Evolutionary conservation across 2,329 filamentous ascomycete species (phyloP).

Genomic region (Purpureocillium takamizusanense): DNA sequence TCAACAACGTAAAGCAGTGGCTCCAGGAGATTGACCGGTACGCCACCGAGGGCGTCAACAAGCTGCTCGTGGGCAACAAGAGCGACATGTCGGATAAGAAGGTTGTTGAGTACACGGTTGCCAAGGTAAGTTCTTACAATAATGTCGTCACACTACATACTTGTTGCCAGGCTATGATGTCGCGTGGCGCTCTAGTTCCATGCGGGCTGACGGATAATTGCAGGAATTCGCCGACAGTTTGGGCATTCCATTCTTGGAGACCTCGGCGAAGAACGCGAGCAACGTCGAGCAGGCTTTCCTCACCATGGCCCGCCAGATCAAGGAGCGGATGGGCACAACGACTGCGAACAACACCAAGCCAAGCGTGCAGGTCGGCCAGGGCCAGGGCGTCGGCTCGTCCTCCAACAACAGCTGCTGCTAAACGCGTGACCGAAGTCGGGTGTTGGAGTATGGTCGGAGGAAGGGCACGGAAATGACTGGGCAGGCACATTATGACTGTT

Average conservation of each 20-base stretch:
- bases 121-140: slow-evolving; percentile 61
- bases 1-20: slow-evolving; percentile 99
- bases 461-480: slow-evolving; percentile 18
- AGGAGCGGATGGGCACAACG: slow-evolving; percentile 98
- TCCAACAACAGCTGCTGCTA: slow-evolving; percentile 89
- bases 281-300: slow-evolving; percentile 99
- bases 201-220: slow-evolving; percentile 11
- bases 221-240: slow-evolving; percentile 98
- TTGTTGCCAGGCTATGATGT: slow-evolving; percentile 1
- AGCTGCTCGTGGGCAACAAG: slow-evolving; percentile 99
- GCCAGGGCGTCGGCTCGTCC: slow-evolving; percentile 84
- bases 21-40: slow-evolving; percentile 99
- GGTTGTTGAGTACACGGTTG: slow-evolving; percentile 98
- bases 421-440: slow-evolving; percentile 18
- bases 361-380: slow-evolving; percentile 89
- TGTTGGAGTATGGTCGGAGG: slow-evolving; percentile 8
- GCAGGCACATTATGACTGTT: slow-evolving; percentile 10
- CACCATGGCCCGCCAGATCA: slow-evolving; percentile 99
- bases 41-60: slow-evolving; percentile 98
- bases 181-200: slow-evolving; percentile 1
- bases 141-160: background rate
- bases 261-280: slow-evolving; percentile 97
- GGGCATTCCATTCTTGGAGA: slow-evolving; percentile 98
- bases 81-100: slow-evolving; percentile 99
- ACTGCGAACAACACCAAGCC: slow-evolving; percentile 96